Conservation (phyloP, 2,329 filamentous ascomycete species). For the Orbilia ellipsospora region DNA sequence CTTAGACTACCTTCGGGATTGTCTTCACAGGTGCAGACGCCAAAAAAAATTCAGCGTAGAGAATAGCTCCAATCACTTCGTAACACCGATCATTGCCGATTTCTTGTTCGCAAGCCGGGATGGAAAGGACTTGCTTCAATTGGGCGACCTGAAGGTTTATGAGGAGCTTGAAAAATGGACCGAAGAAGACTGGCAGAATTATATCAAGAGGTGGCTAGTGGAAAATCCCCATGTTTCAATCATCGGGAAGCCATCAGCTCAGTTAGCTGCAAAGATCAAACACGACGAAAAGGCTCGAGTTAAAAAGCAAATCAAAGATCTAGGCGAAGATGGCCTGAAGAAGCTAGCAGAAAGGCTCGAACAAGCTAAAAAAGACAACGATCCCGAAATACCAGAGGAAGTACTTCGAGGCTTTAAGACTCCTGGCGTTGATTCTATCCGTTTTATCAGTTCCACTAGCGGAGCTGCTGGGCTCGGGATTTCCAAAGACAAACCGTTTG, state of each 20-base stretch:
- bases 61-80: conserved; percentile 81
- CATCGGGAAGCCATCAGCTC: conserved; percentile 84
- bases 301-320: conserved; percentile 78
- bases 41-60: conserved; percentile 87
- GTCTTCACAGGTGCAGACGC: conserved; percentile 81
- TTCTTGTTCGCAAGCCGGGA: conserved; percentile 89
- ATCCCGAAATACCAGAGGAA: conserved; percentile 82
- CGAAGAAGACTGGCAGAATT: conserved; percentile 83
- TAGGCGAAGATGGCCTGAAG: conserved; percentile 84
- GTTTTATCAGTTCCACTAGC: conserved; percentile 77
- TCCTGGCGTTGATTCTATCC: conserved; percentile 87
- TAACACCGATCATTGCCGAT: conserved; percentile 86
- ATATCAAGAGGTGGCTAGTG: conserved; percentile 70
- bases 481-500: conserved; percentile 7
- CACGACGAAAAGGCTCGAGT: conserved; percentile 80
- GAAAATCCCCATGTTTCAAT: conserved; percentile 79
- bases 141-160: conserved; percentile 55
- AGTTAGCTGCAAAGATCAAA: conserved; percentile 83
- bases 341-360: conserved; percentile 80
- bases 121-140: conserved; percentile 68
- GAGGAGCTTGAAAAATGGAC: conserved; percentile 81
- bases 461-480: conserved; percentile 36
- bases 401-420: conserved; percentile 85
- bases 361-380: conserved; percentile 86
- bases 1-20: conserved; percentile 89